These are phyloP conservation scores for Rhamnella rubrinervis DNA, from an alignment of 331 rosid genomes.

Conservation along the genomic window DNA sequence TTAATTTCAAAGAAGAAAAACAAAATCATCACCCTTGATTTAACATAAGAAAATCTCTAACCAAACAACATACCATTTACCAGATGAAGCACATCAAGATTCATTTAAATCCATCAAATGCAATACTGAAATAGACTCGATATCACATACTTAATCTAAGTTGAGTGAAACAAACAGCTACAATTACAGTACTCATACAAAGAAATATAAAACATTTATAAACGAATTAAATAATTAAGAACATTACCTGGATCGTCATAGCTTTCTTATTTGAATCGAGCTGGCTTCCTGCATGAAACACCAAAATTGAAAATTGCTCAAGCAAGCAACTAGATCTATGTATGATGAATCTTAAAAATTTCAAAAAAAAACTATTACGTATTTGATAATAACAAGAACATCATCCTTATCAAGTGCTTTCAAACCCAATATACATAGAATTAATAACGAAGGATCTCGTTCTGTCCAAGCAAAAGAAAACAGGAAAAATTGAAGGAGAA, in stretches of 20 bases:
- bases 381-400: too few species aligned
- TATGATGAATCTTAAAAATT: not conserved
- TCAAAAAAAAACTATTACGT: too few species aligned
- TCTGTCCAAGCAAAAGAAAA: too few species aligned
- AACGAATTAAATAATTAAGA: not conserved
- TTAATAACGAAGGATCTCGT: too few species aligned
- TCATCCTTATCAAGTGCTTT: too few species aligned
- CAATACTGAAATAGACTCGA: not conserved
- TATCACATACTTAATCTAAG: not conserved
- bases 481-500: too few species aligned
- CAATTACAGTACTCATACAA: not conserved
- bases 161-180: not conserved
- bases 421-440: too few species aligned
- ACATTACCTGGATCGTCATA: slow-evolving; percentile 73
- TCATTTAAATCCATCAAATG: not conserved
- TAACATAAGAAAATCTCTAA: too few species aligned
- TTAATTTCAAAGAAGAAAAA: too few species aligned
- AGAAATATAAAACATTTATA: not conserved
- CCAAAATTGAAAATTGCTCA: slow-evolving; percentile 12
- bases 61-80: too few species aligned
- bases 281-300: slow-evolving; percentile 67
- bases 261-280: slow-evolving; percentile 85
- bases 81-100: not conserved
- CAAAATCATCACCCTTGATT: too few species aligned
- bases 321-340: slow-evolving; percentile 34